Evolutionary conservation across 257 asterid genomes (phyloP).

Genomic region (Solanum pimpinellifolium): DNA sequence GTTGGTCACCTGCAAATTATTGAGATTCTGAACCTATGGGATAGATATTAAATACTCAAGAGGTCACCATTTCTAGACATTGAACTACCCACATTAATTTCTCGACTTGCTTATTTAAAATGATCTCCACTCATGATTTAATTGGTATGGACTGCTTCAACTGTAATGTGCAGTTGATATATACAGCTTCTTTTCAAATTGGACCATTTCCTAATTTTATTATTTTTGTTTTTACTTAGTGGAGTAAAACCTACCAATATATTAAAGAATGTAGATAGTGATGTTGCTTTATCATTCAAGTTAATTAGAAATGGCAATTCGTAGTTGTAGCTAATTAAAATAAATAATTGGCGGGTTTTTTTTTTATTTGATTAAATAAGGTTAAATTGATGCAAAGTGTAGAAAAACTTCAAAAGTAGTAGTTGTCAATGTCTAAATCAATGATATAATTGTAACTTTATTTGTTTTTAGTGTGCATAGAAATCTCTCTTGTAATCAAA

Average conservation of each 20-base stretch:
- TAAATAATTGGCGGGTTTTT: not conserved
- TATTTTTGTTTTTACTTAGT: not conserved
- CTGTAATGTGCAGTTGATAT: not conserved
- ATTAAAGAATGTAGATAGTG: not conserved
- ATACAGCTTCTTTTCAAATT: not conserved
- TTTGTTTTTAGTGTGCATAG: not conserved
- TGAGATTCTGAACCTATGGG: conserved; percentile 1
- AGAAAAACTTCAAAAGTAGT: not conserved
- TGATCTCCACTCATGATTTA: not conserved
- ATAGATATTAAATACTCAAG: conserved; percentile 20
- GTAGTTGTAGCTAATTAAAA: not conserved
- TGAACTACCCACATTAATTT: conserved; percentile 27
- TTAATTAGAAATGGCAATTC: not conserved
- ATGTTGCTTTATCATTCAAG: not conserved
- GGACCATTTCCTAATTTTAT: not conserved
- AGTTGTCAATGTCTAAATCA: not conserved
- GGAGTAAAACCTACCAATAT: not conserved
- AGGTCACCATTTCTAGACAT: conserved; percentile 18
- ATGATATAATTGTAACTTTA: not conserved
- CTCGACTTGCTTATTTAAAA: not conserved
- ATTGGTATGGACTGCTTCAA: not conserved
- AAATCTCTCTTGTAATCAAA: not conserved
- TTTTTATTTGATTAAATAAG: not conserved
- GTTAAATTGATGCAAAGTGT: not conserved
- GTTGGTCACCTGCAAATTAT: conserved; percentile 22